Percentiles rank a stretch among this genome's conserved stretches.
phyloP scores from a whole-genome alignment of 176 grass and related monocot genomes.

The Dendrocalamus sinicus region DNA sequence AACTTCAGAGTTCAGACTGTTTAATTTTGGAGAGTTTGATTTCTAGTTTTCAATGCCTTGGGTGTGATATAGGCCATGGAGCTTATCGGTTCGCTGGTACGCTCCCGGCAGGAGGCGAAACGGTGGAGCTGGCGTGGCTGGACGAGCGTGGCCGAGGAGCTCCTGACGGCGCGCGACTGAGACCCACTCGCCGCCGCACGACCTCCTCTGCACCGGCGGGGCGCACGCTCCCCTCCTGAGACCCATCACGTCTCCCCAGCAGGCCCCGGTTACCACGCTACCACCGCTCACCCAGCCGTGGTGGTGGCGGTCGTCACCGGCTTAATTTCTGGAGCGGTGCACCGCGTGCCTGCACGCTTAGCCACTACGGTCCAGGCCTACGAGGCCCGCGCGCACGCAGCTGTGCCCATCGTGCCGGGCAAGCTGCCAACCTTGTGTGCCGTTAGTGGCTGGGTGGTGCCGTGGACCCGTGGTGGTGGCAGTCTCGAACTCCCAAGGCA shows the following conservation, averaged over 20 bases:
- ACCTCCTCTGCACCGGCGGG: too few species aligned
- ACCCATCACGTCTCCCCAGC: neutral
- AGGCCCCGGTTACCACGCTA: neutral
- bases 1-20: neutral
- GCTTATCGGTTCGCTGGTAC: neutral
- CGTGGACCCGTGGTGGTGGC: too few species aligned
- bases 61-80: neutral
- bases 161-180: neutral
- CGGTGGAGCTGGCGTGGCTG: neutral
- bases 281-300: neutral
- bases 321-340: too few species aligned
- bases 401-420: too few species aligned
- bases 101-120: neutral
- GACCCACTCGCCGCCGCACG: too few species aligned
- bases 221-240: neutral
- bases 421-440: too few species aligned
- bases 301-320: neutral
- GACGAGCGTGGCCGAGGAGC: neutral
- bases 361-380: too few species aligned
- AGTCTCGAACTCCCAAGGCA: neutral
- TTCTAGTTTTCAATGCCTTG: too few species aligned
- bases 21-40: neutral
- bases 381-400: too few species aligned
- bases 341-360: too few species aligned
- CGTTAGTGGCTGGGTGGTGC: neutral